A percentile compares a stretch with the other conserved stretches of the same genome.
phyloP scores from a whole-genome alignment of 2,329 filamentous ascomycete genomes.

The Sarocladium oryzae region DNA sequence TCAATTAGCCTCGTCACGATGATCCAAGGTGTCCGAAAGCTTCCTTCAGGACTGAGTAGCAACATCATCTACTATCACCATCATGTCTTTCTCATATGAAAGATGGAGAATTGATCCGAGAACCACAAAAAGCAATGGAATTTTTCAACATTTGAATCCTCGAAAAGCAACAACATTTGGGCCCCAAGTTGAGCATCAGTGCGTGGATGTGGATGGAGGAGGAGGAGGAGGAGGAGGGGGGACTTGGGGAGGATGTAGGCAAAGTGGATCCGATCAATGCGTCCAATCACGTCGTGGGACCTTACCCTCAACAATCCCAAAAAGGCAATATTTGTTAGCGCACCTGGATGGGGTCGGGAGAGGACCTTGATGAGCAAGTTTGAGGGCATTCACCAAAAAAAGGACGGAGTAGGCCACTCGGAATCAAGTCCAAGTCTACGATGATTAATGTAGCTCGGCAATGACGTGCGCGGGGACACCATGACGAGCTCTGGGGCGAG shows the following conservation, averaged over 20 bases:
- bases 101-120: too few relatives aligned
- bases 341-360: constrained; percentile 6
- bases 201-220: not conserved
- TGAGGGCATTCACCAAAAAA: constrained; percentile 11
- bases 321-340: constrained; percentile 5
- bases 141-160: not conserved
- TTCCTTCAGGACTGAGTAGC: not conserved
- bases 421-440: not conserved
- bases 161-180: too few relatives aligned
- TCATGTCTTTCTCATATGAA: too few relatives aligned
- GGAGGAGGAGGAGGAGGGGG: not conserved
- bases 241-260: too few relatives aligned
- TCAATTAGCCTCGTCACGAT: constrained; percentile 1
- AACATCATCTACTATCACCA: too few relatives aligned
- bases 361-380: constrained; percentile 18
- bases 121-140: not conserved
- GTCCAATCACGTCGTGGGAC: not conserved
- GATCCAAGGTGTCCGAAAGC: not conserved
- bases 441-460: not conserved
- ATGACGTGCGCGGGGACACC: constrained; percentile 6
- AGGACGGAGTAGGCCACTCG: not conserved
- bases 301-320: not conserved
- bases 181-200: too few relatives aligned
- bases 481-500: not conserved
- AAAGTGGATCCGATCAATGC: too few relatives aligned